These are phyloP conservation scores for Aspergillus conjunctus DNA, from an alignment of 495 filamentous ascomycete species.

Conservation along the genomic window DNA sequence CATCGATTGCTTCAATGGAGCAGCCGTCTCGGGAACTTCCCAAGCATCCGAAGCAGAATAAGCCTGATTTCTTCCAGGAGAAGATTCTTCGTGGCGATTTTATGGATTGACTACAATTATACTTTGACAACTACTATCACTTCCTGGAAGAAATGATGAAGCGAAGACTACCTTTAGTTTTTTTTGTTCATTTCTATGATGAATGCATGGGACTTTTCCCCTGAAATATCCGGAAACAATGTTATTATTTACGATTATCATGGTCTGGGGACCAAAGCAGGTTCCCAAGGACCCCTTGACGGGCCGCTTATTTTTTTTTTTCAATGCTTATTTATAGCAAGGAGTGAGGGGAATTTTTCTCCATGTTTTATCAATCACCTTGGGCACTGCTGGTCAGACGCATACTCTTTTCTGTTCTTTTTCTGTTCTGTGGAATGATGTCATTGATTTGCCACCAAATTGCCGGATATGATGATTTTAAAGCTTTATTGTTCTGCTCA, in stretches of 20 bases:
- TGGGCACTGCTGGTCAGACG: neutral
- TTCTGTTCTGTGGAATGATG: slow-evolving; percentile 11
- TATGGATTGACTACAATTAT: slow-evolving; percentile 85
- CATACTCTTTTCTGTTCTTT: too few species aligned
- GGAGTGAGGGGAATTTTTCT: neutral
- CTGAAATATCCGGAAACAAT: too few species aligned
- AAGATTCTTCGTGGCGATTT: slow-evolving; percentile 96
- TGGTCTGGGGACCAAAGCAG: too few species aligned
- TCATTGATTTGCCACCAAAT: slow-evolving; percentile 18
- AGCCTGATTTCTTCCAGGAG: slow-evolving; percentile 92
- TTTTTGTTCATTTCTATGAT: too few species aligned
- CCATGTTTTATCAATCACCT: slow-evolving; percentile 1
- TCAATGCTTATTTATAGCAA: neutral
- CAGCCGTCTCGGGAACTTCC: slow-evolving; percentile 69
- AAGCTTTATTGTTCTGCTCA: slow-evolving; percentile 44
- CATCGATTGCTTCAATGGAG: slow-evolving; percentile 70
- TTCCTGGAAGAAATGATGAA: too few species aligned
- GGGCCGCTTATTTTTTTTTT: neutral
- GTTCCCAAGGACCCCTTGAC: neutral
- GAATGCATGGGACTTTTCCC: too few species aligned
- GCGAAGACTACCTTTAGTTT: too few species aligned
- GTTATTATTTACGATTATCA: too few species aligned
- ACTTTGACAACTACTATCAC: too few species aligned
- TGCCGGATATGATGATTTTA: slow-evolving; percentile 5
- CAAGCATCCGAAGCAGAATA: slow-evolving; percentile 63